Conservation (phyloP, 192 early-diverging fungal genomes). For the Linnemannia zychae region DNA sequence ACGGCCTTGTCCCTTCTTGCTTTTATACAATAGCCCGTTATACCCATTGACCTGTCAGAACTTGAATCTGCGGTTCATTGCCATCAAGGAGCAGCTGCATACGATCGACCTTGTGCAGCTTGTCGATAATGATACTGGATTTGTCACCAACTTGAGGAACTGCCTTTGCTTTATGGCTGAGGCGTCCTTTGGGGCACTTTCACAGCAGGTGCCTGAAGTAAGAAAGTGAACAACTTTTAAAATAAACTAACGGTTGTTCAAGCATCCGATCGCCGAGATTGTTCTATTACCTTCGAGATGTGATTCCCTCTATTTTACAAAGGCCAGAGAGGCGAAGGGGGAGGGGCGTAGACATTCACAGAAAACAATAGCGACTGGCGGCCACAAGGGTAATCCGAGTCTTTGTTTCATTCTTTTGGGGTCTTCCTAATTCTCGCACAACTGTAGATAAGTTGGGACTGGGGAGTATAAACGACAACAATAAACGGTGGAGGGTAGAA, state of each 20-base stretch:
- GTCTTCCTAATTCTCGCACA: too few species aligned
- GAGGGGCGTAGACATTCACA: too few species aligned
- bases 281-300: too few species aligned
- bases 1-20: background rate
- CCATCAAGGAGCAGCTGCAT: conserved; percentile 69
- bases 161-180: conserved; percentile 58
- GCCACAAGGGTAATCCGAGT: too few species aligned
- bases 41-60: conserved; percentile 70
- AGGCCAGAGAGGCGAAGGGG: too few species aligned
- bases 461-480: background rate
- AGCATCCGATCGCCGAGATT: too few species aligned
- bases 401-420: too few species aligned
- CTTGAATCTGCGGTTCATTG: conserved; percentile 68
- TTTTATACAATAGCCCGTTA: conserved; percentile 56
- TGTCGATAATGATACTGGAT: conserved; percentile 72
- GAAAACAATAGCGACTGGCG: too few species aligned
- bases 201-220: conserved; percentile 47
- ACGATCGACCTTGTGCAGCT: conserved; percentile 69
- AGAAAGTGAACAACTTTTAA: background rate
- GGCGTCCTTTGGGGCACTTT: conserved; percentile 51
- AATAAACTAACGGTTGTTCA: too few species aligned
- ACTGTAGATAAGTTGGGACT: too few species aligned
- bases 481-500: background rate
- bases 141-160: conserved; percentile 69
- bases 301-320: too few species aligned